phyloP scores from a whole-genome alignment of 164 flowering plant species.

The Brasenia schreberi region DNA sequence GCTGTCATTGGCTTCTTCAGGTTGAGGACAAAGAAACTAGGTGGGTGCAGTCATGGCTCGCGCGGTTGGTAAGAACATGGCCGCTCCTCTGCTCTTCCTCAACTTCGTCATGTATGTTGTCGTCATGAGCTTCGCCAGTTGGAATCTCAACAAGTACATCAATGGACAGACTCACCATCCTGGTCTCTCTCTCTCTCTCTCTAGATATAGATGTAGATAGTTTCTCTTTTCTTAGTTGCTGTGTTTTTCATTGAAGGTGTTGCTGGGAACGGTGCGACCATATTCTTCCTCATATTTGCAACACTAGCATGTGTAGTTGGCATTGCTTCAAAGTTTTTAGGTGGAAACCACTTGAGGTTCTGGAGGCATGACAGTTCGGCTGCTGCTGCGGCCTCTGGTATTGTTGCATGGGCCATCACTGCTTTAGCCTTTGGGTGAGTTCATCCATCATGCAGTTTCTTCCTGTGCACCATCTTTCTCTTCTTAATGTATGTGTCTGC shows the following conservation, averaged over 20 bases:
- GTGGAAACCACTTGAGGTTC: conserved; percentile 54
- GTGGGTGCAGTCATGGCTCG: conserved; percentile 31
- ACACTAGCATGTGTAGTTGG: conserved; percentile 60
- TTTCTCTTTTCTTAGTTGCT: not conserved
- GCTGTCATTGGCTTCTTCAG: no score
- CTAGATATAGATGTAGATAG: no score
- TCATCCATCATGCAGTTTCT: no score
- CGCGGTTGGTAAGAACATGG: conserved; percentile 62
- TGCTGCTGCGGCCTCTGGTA: conserved; percentile 50
- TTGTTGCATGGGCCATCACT: conserved; percentile 72
- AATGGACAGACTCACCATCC: conserved; percentile 68
- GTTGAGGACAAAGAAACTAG: no score
- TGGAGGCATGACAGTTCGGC: conserved; percentile 87
- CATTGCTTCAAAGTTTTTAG: conserved; percentile 52
- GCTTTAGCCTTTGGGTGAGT: conserved; percentile 73
- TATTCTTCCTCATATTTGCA: conserved; percentile 47
- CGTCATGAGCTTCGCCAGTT: conserved; percentile 71
- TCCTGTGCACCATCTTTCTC: no score
- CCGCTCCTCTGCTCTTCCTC: conserved; percentile 71
- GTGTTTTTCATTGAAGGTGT: conserved; percentile 16
- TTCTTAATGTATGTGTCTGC: no score
- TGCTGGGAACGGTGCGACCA: conserved; percentile 52
- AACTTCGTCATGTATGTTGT: conserved; percentile 59
- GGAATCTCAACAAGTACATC: conserved; percentile 72
- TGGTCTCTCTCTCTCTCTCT: conserved; percentile 15